Conservation (phyloP, 345 rosid genomes). For the Chamaenerion angustifolium region DNA sequence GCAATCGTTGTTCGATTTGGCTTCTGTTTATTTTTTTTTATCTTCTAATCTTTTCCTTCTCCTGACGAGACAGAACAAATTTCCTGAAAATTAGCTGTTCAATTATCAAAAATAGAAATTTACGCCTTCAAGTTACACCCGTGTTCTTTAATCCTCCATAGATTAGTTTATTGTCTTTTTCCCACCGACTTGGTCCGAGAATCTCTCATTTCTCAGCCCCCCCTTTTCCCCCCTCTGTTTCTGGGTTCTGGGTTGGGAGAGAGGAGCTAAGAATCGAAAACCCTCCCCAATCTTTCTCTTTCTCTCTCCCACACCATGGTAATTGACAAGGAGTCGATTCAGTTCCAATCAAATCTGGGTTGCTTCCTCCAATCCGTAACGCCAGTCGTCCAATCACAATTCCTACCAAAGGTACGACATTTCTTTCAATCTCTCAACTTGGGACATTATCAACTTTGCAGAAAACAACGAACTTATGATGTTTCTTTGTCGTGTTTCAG, state of each 20-base stretch:
- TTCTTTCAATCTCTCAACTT: not conserved
- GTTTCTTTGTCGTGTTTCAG: constrained; percentile 19
- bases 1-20: too few species aligned
- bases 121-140: too few species aligned
- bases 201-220: too few species aligned
- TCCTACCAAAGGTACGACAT: constrained; percentile 62
- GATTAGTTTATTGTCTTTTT: too few species aligned
- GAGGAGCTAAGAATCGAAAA: constrained; percentile 9
- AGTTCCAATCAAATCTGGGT: constrained; percentile 57
- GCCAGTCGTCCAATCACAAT: constrained; percentile 66
- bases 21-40: too few species aligned
- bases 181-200: too few species aligned
- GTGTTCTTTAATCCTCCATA: too few species aligned
- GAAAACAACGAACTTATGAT: not conserved
- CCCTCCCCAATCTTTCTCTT: constrained; percentile 4
- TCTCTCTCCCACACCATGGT: constrained; percentile 33
- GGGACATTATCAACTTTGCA: not conserved
- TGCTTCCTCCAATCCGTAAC: constrained; percentile 84
- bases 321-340: constrained; percentile 42
- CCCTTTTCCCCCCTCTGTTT: too few species aligned
- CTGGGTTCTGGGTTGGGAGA: constrained; percentile 1
- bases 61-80: too few species aligned
- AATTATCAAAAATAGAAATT: too few species aligned
- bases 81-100: too few species aligned
- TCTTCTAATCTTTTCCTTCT: too few species aligned